A percentile compares a stretch with the other conserved stretches of the same genome.
Evolutionary conservation across 2,329 filamentous ascomycete species (phyloP).

Genomic region (Curvularia lunata): DNA sequence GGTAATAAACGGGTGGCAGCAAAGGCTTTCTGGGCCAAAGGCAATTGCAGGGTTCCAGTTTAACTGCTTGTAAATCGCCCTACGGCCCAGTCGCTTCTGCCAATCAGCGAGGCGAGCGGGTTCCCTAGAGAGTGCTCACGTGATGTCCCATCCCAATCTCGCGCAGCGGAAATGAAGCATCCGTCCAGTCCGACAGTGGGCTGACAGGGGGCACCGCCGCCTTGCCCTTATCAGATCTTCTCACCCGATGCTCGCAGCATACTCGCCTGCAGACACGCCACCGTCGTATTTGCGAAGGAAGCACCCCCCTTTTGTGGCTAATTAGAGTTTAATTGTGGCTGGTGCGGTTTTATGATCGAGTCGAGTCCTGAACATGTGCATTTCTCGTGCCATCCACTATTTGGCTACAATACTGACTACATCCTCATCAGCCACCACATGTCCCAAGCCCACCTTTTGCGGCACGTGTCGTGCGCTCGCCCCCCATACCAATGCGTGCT

Average conservation of each 20-base stretch:
- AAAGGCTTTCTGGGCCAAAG: constrained; percentile 16
- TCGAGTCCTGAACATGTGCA: not conserved
- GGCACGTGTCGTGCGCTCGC: constrained; percentile 94
- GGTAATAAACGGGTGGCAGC: constrained; percentile 15
- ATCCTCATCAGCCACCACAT: constrained; percentile 75
- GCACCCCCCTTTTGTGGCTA: not conserved
- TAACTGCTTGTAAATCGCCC: constrained; percentile 3
- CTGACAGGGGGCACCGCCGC: constrained; percentile 18
- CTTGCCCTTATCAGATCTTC: constrained; percentile 21
- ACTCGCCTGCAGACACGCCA: constrained; percentile 21
- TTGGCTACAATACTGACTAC: constrained; percentile 68
- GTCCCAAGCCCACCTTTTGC: constrained; percentile 85
- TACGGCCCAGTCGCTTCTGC: constrained; percentile 8
- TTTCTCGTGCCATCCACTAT: constrained; percentile 11
- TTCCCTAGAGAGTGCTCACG: not conserved
- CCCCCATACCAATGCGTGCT: constrained; percentile 97
- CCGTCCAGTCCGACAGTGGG: constrained; percentile 17
- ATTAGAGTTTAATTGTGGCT: not conserved
- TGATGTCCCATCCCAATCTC: constrained; percentile 12
- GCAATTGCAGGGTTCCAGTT: constrained; percentile 6
- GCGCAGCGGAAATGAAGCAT: constrained; percentile 14
- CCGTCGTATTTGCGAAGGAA: constrained; percentile 1
- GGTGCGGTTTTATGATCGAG: not conserved
- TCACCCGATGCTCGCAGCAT: constrained; percentile 22
- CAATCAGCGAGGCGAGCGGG: constrained; percentile 5